Conservation (phyloP, 306 rosid genomes). For the Lathyrus aphaca region DNA sequence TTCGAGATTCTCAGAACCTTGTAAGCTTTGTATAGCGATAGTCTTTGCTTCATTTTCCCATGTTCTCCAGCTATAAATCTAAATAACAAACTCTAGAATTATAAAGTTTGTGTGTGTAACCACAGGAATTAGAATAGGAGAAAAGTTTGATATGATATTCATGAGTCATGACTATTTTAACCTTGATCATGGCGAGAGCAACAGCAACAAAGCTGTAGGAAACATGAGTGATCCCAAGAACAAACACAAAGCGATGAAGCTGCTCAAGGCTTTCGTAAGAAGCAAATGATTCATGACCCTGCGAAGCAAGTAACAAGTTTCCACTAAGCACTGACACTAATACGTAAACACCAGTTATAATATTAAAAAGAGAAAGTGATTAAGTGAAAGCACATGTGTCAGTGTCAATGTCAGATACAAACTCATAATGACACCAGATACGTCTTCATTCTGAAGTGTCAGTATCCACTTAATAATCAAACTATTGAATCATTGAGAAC, state of each 20-base stretch:
- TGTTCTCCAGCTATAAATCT: conserved; percentile 93
- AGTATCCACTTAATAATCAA: background rate
- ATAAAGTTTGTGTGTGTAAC: conserved; percentile 14
- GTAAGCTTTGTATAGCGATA: conserved; percentile 53
- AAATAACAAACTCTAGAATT: conserved; percentile 39
- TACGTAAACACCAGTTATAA: background rate
- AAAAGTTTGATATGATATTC: conserved; percentile 6
- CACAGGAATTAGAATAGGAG: conserved; percentile 6
- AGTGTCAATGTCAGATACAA: background rate
- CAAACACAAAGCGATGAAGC: conserved; percentile 87
- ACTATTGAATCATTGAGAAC: conserved; percentile 3
- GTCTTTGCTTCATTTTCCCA: conserved; percentile 92
- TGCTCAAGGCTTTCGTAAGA: conserved; percentile 89
- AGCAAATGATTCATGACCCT: conserved; percentile 91
- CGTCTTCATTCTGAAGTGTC: background rate
- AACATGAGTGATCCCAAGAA: conserved; percentile 83
- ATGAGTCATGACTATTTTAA: conserved; percentile 37
- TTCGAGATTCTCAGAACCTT: conserved; percentile 53
- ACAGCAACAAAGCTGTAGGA: conserved; percentile 76
- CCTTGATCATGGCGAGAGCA: conserved; percentile 87
- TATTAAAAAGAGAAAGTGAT: background rate
- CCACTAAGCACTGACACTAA: background rate
- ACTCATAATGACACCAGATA: background rate
- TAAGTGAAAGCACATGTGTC: background rate
- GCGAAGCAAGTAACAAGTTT: conserved; percentile 34